These are phyloP conservation scores for Apiotrichum gamsii DNA, from an alignment of 1,284 basidiomycete genomes.

Conservation along the genomic window DNA sequence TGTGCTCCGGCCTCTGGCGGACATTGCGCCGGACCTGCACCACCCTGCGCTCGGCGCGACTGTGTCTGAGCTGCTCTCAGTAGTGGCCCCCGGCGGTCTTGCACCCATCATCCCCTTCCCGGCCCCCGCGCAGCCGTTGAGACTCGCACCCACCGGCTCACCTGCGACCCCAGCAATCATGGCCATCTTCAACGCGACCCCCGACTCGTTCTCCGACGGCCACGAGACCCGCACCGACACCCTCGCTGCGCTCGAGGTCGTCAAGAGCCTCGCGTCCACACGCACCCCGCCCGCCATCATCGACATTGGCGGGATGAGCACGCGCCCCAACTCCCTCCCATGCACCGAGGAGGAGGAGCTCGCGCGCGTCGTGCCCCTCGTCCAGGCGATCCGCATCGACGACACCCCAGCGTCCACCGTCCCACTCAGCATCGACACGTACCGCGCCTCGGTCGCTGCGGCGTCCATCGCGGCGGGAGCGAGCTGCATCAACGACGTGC, in stretches of 20 bases:
- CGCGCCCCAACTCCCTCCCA: slow-evolving; percentile 64
- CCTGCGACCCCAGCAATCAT: slow-evolving; percentile 63
- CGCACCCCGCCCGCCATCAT: slow-evolving; percentile 58
- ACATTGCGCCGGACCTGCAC: slow-evolving; percentile 57
- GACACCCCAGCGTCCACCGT: slow-evolving; percentile 28
- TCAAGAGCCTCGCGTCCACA: slow-evolving; percentile 16
- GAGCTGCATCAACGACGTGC: slow-evolving; percentile 91
- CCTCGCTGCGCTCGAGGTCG: slow-evolving; percentile 26
- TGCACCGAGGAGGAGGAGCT: slow-evolving; percentile 71
- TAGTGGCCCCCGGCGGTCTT: slow-evolving; percentile 56
- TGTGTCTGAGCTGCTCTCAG: slow-evolving; percentile 51
- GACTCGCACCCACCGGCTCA: slow-evolving; percentile 21
- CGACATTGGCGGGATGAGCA: slow-evolving; percentile 92
- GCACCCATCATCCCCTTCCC: slow-evolving; percentile 47
- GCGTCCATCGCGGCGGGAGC: slow-evolving; percentile 76
- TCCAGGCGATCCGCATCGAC: slow-evolving; percentile 48
- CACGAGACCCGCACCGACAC: slow-evolving; percentile 43
- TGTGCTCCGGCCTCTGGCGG: slow-evolving; percentile 77
- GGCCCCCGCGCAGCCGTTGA: slow-evolving; percentile 53
- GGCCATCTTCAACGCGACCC: slow-evolving; percentile 91
- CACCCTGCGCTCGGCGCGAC: slow-evolving; percentile 57
- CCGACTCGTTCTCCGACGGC: slow-evolving; percentile 96
- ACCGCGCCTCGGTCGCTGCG: slow-evolving; percentile 73
- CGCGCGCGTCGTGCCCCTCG: slow-evolving; percentile 64
- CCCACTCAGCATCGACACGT: slow-evolving; percentile 87